Percentiles rank a stretch among this genome's conserved stretches.
These are phyloP conservation scores for Saururus chinensis DNA, from an alignment of 164 flowering plant species.

Conservation along the genomic window DNA sequence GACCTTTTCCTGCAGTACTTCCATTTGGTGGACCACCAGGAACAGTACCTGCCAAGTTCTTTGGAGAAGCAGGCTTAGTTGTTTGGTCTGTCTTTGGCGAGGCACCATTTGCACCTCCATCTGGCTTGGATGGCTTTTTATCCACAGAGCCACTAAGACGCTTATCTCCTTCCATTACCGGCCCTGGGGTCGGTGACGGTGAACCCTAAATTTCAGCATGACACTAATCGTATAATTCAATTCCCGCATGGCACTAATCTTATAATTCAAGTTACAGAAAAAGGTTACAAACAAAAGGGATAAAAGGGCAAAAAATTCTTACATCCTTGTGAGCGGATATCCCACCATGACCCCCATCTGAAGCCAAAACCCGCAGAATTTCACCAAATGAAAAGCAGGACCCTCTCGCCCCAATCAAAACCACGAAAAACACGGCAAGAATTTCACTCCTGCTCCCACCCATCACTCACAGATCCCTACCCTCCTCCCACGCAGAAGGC, in stretches of 20 bases:
- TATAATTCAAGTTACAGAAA: not conserved
- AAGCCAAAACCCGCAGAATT: not conserved
- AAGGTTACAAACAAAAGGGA: too few relatives aligned
- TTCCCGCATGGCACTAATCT: not conserved
- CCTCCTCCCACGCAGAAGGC: not conserved
- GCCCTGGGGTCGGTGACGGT: not conserved
- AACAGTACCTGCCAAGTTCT: too few relatives aligned
- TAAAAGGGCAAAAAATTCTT: not conserved
- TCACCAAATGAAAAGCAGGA: not conserved
- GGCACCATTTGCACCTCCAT: not conserved
- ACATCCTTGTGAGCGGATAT: not conserved
- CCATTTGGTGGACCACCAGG: too few relatives aligned
- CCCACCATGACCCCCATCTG: not conserved
- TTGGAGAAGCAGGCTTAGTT: not conserved
- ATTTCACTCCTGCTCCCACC: not conserved
- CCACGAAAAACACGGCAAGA: not conserved
- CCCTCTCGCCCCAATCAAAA: not conserved
- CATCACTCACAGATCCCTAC: not conserved
- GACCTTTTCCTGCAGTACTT: not conserved
- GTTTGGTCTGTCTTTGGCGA: not conserved
- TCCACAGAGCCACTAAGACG: not conserved
- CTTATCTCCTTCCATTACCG: not conserved
- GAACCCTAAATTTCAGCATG: not conserved
- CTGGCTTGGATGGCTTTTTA: not conserved
- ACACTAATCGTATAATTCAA: too few relatives aligned